Percentiles rank a stretch among this genome's conserved stretches.
Evolutionary conservation across 495 filamentous ascomycete species (phyloP).

Genomic region (Coniosporium apollinis): DNA sequence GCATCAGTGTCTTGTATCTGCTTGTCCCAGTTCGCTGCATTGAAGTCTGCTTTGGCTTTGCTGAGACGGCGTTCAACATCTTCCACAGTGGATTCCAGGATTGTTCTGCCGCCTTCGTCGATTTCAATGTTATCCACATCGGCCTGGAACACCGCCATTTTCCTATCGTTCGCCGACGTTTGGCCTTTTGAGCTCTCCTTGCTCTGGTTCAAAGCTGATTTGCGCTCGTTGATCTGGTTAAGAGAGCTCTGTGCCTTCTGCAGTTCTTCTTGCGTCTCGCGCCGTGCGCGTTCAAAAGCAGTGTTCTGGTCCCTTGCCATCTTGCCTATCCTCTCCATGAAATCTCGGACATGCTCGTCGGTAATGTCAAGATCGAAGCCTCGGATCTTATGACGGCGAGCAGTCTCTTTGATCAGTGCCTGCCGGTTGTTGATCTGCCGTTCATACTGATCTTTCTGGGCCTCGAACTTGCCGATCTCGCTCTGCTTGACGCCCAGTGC

Average conservation of each 20-base stretch:
- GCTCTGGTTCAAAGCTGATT: conserved; percentile 47
- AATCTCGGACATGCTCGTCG: conserved; percentile 53
- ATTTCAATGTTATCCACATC: conserved; percentile 53
- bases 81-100: conserved; percentile 52
- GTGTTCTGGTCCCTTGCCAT: conserved; percentile 60
- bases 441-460: conserved; percentile 74
- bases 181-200: conserved; percentile 52
- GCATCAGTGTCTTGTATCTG: conserved; percentile 44
- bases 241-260: conserved; percentile 48
- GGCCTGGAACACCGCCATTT: conserved; percentile 40
- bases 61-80: conserved; percentile 48
- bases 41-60: conserved; percentile 42
- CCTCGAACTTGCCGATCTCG: conserved; percentile 70
- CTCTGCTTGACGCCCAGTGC: conserved; percentile 53
- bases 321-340: conserved; percentile 62
- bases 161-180: conserved; percentile 52
- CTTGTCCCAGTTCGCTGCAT: conserved; percentile 46
- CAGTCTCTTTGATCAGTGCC: conserved; percentile 58
- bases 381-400: conserved; percentile 62
- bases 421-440: conserved; percentile 52
- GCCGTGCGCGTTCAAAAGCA: conserved; percentile 53
- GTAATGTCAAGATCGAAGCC: conserved; percentile 68
- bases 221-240: conserved; percentile 50
- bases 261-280: conserved; percentile 52
- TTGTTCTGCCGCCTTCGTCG: conserved; percentile 67